Percentiles rank a stretch among this genome's conserved stretches.
Conservation (phyloP, 129 eudicot genomes). For the Smallanthus sonchifolius region DNA sequence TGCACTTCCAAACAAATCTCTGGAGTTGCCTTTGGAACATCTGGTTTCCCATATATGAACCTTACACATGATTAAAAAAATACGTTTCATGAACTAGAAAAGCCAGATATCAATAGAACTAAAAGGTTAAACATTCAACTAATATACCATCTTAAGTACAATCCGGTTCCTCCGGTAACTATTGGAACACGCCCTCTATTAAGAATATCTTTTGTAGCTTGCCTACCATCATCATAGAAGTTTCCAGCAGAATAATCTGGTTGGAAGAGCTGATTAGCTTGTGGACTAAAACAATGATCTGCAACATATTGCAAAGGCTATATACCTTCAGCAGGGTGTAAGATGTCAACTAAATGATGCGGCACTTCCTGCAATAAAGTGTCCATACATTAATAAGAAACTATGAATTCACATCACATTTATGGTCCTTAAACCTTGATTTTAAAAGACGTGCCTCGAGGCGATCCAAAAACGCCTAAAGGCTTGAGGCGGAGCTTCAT, state of each 20-base stretch:
- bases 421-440: neutral
- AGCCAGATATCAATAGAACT: neutral
- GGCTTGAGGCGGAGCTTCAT: too few species aligned
- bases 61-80: constrained; percentile 33
- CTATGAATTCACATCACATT: neutral
- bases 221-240: constrained; percentile 87
- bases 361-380: constrained; percentile 72
- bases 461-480: too few species aligned
- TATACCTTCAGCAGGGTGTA: constrained; percentile 94
- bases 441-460: too few species aligned
- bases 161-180: constrained; percentile 91
- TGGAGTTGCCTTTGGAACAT: constrained; percentile 84
- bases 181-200: constrained; percentile 73
- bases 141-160: constrained; percentile 82
- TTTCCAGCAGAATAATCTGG: constrained; percentile 94
- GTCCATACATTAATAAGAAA: neutral
- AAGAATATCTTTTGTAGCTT: constrained; percentile 68
- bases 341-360: constrained; percentile 89
- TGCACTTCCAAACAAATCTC: constrained; percentile 62
- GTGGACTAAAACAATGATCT: constrained; percentile 3
- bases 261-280: constrained; percentile 13
- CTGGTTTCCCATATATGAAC: constrained; percentile 96
- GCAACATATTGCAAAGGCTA: neutral
- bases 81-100: neutral
- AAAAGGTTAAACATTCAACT: neutral